Base-by-base conservation (phyloP, 192 early-diverging fungal species). In the Chytriomyces sp. region DNA sequence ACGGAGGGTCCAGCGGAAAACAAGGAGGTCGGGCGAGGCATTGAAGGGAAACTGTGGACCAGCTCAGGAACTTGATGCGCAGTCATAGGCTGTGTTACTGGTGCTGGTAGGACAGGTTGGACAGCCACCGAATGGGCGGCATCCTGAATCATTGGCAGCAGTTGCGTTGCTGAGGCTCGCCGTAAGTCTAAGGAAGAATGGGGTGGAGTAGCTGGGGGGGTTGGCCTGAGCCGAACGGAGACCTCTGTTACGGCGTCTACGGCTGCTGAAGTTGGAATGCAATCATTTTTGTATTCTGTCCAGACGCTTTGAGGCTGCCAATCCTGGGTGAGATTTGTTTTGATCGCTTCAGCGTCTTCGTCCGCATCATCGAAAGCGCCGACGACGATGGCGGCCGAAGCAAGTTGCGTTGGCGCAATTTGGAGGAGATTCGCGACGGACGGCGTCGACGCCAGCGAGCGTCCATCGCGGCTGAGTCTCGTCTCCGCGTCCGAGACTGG, bases 321-420 rank as follows among this genome's bases (percentile, higher is more conserved):
- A 14, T 22, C 12, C 12, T 17, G 39, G 14, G 17, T 28, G 17
- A 40, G 5, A 19, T 1, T 30, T n/a, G 14, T 10, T 25, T 34
- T 39, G 61, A 40, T 30, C 0, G 61, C 36, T 38, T 34, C 61
- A 40, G 17, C 57, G 25, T 63, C 61, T 40, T 63, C 61, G 61
- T 63, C 61, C 61, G 61, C 61, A 40, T 63, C 61, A 12, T 34
- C 61, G 61, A 63, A 63, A 17, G 39, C 61, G 61, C 30, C 36
- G 22, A 19, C 12, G 61, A 44, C 36, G 34, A 40, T 22, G 17
- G 22, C 44, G 44, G n/a, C n/a, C n/a, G n/a, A n/a, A n/a, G n/a
- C n/a, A n/a, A n/a, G n/a, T n/a, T n/a, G n/a, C n/a, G n/a, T n/a
- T n/a, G n/a, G n/a, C n/a, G n/a, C n/a, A n/a, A n/a, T n/a, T n/a